Evolutionary conservation across 2,329 filamentous ascomycete species (phyloP).

Genomic region (Ophiostoma perfectum): DNA sequence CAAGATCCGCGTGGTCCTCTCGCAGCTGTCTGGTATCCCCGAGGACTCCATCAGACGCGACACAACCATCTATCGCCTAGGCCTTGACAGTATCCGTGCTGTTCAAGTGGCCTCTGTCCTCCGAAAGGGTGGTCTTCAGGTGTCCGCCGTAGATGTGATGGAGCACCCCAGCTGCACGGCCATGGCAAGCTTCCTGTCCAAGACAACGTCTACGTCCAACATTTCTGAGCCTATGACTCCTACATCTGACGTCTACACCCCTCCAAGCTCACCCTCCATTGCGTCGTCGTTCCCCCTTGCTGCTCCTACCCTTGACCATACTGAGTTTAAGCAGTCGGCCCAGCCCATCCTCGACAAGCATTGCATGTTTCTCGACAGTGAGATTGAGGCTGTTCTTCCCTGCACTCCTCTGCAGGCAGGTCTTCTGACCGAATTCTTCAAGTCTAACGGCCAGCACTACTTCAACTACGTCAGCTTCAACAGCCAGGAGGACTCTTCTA

Average conservation of each 20-base stretch:
- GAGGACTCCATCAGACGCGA: slow-evolving; percentile 47
- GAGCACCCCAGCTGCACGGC: slow-evolving; percentile 47
- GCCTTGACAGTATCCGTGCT: slow-evolving; percentile 84
- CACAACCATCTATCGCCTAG: slow-evolving; percentile 80
- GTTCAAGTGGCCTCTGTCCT: slow-evolving; percentile 68
- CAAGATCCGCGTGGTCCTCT: slow-evolving; percentile 51
- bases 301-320: slow-evolving; percentile 35
- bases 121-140: slow-evolving; percentile 50
- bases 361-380: slow-evolving; percentile 5
- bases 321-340: slow-evolving; percentile 34
- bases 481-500: slow-evolving; percentile 37
- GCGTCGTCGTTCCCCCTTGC: slow-evolving; percentile 9
- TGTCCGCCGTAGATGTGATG: slow-evolving; percentile 70
- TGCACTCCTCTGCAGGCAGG: slow-evolving; percentile 76
- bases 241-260: slow-evolving; percentile 11
- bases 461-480: slow-evolving; percentile 64
- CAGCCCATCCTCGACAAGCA: slow-evolving; percentile 29
- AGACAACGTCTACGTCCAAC: background rate
- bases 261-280: background rate
- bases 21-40: slow-evolving; percentile 51
- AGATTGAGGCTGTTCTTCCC: slow-evolving; percentile 59
- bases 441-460: slow-evolving; percentile 63
- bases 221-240: slow-evolving; percentile 10
- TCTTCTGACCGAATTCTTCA: slow-evolving; percentile 69
- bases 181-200: slow-evolving; percentile 18